Evolutionary conservation across 345 rosid species (phyloP), one percentile per base, ranked within the genome.

Genomic region (Psidium friedrichsthalianum): DNA sequence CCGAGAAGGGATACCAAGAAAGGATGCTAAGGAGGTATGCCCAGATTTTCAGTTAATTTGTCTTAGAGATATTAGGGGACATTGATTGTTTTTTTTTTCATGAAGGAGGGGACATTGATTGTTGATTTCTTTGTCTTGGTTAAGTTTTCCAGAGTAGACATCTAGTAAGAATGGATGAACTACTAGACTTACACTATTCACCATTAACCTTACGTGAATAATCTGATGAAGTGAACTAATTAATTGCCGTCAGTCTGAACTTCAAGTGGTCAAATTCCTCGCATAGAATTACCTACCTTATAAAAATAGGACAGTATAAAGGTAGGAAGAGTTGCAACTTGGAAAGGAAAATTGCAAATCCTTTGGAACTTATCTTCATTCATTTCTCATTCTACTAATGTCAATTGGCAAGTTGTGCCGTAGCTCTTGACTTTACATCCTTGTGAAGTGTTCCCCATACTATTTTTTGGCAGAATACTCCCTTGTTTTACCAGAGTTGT

Each of bases 1-100:
- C 51, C 95, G 99, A 85, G 99, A 98, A 90, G 99, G 99, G 82
- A 98, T 98, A 85, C 99, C 99, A 12, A 84, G 96, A 74, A 98
- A 98, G 86, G 99, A 98, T 86, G 96, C 99, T 12, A 98, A 96
- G 91, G 99, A 98, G 99, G 99, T 96, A 93, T 52, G 51, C 56
- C 76, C 80, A 36, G 47, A 69, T 69, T 32, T 69, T 36, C 42
- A 69, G 80, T 69, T 69, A 69, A 69, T 69, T 36, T 69, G 25
- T 69, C 80, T 69, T 36, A 36, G 54, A 51, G 83, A 44, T 81
- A 16, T 13, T 42, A 36, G 42, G 64, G 36, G 82, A n/a, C 15
- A 84, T 49, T 12, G 0, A 6, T 74, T 27, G 53, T 13, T 74
- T n/a, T n/a, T n/a, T n/a, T n/a, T n/a, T n/a, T n/a, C n/a, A n/a